A percentile compares a stretch with the other conserved stretches of the same genome.
Conservation (phyloP, 2,329 filamentous ascomycete species). For the Colletotrichum melonis region DNA sequence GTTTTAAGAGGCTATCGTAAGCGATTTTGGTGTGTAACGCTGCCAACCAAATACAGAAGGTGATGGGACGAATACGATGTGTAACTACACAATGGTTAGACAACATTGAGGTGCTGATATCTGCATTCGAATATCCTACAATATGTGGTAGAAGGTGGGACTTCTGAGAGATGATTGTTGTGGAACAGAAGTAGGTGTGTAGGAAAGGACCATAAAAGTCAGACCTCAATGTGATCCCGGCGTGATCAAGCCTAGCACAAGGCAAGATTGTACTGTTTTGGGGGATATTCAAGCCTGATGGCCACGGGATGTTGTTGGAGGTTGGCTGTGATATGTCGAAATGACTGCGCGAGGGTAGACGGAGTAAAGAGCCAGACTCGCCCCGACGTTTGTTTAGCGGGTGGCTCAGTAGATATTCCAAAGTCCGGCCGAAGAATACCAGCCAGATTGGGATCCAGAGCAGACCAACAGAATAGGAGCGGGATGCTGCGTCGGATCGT, state of each 20-base stretch:
- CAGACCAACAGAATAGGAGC: constrained; percentile 9
- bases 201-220: neutral
- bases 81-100: constrained; percentile 31
- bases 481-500: constrained; percentile 23
- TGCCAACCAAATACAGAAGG: neutral
- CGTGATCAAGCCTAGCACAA: constrained; percentile 5
- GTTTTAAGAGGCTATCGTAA: constrained; percentile 3
- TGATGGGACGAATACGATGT: constrained; percentile 24
- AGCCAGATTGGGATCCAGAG: neutral
- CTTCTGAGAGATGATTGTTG: constrained; percentile 1
- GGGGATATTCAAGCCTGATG: neutral
- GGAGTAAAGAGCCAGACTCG: constrained; percentile 22
- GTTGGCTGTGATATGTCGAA: constrained; percentile 25
- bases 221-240: constrained; percentile 15
- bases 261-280: constrained; percentile 2
- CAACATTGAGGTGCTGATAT: neutral
- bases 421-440: constrained; percentile 7
- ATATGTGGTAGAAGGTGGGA: neutral
- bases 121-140: constrained; percentile 13
- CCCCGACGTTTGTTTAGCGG: constrained; percentile 22
- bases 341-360: constrained; percentile 27
- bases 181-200: constrained; percentile 1
- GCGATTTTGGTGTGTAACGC: neutral
- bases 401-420: constrained; percentile 31
- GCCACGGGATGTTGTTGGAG: constrained; percentile 1